Conservation (phyloP, 2,329 filamentous ascomycete genomes). For the Corinectria fuckeliana region DNA sequence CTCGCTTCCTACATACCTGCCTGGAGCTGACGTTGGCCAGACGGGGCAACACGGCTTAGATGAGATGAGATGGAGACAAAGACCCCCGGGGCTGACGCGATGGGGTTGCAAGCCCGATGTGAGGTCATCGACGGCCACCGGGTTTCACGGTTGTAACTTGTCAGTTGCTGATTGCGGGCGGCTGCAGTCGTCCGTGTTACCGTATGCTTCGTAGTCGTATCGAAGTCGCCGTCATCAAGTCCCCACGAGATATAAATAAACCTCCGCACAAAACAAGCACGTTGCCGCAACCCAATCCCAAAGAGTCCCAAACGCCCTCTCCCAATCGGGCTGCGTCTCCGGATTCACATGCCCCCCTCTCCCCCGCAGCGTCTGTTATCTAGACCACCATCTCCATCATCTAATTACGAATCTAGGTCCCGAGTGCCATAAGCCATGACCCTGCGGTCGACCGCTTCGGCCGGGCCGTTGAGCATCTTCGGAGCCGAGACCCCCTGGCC, state of each 20-base stretch:
- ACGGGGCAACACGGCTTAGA: not conserved
- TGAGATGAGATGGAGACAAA: not conserved
- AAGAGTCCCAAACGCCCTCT: not conserved
- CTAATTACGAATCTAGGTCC: too few species aligned
- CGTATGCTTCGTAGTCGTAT: not conserved
- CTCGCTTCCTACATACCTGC: not conserved
- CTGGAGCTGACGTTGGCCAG: not conserved
- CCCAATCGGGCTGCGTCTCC: not conserved
- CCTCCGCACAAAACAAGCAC: not conserved
- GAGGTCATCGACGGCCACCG: not conserved
- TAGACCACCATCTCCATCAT: too few species aligned
- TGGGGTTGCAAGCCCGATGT: not conserved
- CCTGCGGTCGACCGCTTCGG: not conserved
- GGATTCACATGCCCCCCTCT: not conserved
- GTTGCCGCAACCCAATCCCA: not conserved
- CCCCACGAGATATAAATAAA: not conserved
- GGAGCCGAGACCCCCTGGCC: constrained; percentile 10
- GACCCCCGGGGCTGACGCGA: not conserved
- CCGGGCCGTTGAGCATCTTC: constrained; percentile 9
- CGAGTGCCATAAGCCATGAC: not conserved
- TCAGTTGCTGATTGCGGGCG: not conserved
- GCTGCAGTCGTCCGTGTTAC: not conserved
- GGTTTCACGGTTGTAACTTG: too few species aligned
- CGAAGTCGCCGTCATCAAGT: not conserved
- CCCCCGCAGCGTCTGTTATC: not conserved